Base-by-base conservation (phyloP, 1,284 basidiomycete species). In the Inonotus obliquus region DNA sequence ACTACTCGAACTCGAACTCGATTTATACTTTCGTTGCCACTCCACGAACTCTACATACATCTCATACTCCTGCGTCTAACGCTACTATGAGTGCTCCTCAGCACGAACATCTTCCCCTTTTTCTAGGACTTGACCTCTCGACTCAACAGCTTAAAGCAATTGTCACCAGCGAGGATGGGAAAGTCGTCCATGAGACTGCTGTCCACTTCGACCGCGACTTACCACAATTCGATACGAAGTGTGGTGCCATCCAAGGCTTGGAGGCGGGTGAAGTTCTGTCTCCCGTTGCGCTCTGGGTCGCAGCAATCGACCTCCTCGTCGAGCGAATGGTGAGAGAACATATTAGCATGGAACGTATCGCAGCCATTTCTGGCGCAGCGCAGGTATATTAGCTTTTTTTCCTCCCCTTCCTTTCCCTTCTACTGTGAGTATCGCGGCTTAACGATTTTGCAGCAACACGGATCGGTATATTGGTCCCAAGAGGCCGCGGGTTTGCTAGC, bases 121-220 rank as follows among this genome's bases (percentile, higher is more conserved):
- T 94, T 72, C 86, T 96, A 27, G 93, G 94, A 13, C 80, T 96
- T 61, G 93, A 96, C 73, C 81, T 93, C 52, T 93, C 91, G 6
- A 96, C 92, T 0, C 93, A 97, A 71, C 89, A 91, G 59, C 81
- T 95, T 67, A 96, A 95, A 73, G 87, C 84, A 6, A 78, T 89
- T 48, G 71, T 94, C 49, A 81, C 92, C 65, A 75, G 83, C 23
- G 77, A 83, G 45, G 77, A 85, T 57, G 81, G 83, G 45, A 73
- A 77, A 21, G 79, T 92, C 53, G 76, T 92, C 3, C 81, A 87
- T 67, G 90, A 95, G 72, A 79, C 83, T 14, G 79, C 87, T 9
- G 87, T 96, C 37, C 82, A 90, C 70, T 96, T 94, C 70, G 91
- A 94, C 73, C 76, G 77, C 44, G 92, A 96, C 72, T 77, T 96